Evolutionary conservation across 2,329 filamentous ascomycete genomes (phyloP), one percentile per base, ranked within the genome.

Genomic region (Neonectria sp.): DNA sequence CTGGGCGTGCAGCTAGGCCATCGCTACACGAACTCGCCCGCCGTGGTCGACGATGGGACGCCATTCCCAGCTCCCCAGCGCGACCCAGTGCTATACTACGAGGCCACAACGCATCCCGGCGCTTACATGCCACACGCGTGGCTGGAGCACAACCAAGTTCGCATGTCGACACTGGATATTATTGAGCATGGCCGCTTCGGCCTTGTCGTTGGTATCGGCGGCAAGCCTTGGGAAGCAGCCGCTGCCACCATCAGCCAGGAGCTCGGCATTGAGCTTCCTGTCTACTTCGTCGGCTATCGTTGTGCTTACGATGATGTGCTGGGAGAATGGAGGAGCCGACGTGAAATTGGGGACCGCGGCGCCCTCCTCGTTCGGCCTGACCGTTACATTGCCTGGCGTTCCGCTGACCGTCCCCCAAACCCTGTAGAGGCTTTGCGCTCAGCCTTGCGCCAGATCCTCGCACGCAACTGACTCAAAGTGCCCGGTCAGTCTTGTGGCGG

Each of bases 221-320:
- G 89, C 0, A 80, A 83, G 2, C 77, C 69, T 2, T 91, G 89
- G 89, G 86, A 84, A 58, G 64, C 69, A 0, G 89, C 88, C 1
- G 88, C 86, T 0, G 65, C 67, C 4, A 74, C 72, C 4, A 82
- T 86, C 2, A 70, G 76, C 0, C 71, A 77, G 21, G 70, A 78
- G 12, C 72, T 88, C 0, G 84, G 82, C 0, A 74, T 91, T 0
- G 76, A 81, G 11, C 79, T 91, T 25, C 81, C 81, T 7, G 82
- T 80, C 0, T 84, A 87, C 63, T 83, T 80, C 6, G 87, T 92
- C 68, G 90, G 90, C 0, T 88, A 84, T 77, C 79, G 82, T 17
- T 85, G 88, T 67, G 87, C 91, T 65, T 91, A 84, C 68, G 85
- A 90, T 72, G 90, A 92, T 73, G 82, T 89, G 0, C 90, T 91